Evolutionary conservation across 1,284 basidiomycete species (phyloP), one percentile per base, ranked within the genome.

Genomic region (Cryptococcus sp.): DNA sequence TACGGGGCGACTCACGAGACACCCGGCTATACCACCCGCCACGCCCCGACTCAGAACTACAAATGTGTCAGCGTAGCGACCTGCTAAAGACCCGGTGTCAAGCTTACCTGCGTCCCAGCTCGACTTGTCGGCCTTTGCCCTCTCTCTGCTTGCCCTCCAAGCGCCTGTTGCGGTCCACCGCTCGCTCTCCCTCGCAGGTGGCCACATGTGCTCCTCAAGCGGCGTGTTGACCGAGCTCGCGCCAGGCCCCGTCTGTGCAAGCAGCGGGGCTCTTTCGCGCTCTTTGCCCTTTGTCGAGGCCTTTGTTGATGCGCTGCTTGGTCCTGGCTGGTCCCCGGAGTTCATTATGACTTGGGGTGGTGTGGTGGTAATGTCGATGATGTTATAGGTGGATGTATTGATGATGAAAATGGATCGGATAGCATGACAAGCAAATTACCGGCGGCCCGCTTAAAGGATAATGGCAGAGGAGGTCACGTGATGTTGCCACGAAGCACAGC

Each of bases 21-120:
- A 96, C 56, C 93, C 94, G 33, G 94, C 93, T 52, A 95, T 79
- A 39, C 94, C 94, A 55, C 94, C 94, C 35, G 93, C 93, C 49
- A 96, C 74, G 46, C 92, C 90, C 49, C 76, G 77, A 18, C 73
- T 72, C 21, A 78, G 52, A 2, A 77, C 77, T 79, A 53, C 4
- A n/a, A 16, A 33, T 33, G 13, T 36, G 33, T 23, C 28, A 48
- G 46, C 24, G 23, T 20, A 33, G 28, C 35, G 39, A 33, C 20
- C 45, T 33, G 5, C 37, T 18, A n/a, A 39, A 20, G 37, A 39
- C 24, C 11, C 9, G 8, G 7, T 23, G 33, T 36, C 12, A 65
- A 33, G 5, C 76, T 33, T 50, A 78, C 77, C 69, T 79, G 88
- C 91, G 72, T 88, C 82, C 72, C 88, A 82, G 70, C 81, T 86